phyloP scores from a whole-genome alignment of 352 stramenopile genomes.

The Pseudoperonospora humuli region DNA sequence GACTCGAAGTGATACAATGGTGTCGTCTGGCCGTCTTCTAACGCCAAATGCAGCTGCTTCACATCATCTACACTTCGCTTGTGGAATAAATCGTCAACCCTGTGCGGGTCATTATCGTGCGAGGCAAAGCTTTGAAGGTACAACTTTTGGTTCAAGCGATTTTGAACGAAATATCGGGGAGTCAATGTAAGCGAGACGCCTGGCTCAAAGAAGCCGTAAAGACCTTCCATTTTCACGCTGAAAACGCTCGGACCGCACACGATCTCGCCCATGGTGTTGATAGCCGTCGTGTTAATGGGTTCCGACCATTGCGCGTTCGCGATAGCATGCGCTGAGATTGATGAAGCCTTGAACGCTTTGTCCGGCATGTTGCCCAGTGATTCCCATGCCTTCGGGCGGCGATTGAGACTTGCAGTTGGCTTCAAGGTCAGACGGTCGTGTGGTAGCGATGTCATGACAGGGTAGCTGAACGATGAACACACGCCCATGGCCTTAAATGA shows the following conservation, averaged over 20 bases:
- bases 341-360: constrained; percentile 35
- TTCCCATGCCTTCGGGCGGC: constrained; percentile 51
- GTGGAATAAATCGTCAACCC: constrained; percentile 62
- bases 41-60: constrained; percentile 35
- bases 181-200: constrained; percentile 70
- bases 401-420: constrained; percentile 34
- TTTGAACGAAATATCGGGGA: constrained; percentile 79
- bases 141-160: constrained; percentile 71
- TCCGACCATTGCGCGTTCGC: constrained; percentile 68
- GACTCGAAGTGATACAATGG: constrained; percentile 73
- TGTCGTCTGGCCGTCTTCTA: constrained; percentile 56
- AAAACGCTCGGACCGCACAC: constrained; percentile 69
- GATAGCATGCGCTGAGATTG: constrained; percentile 55
- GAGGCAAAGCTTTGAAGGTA: constrained; percentile 67
- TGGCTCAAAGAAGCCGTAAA: constrained; percentile 75
- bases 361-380: constrained; percentile 45
- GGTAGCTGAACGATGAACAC: constrained; percentile 46
- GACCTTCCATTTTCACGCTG: constrained; percentile 70
- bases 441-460: constrained; percentile 47
- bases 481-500: constrained; percentile 37
- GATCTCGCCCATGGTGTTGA: constrained; percentile 80
- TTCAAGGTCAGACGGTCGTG: constrained; percentile 70
- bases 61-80: constrained; percentile 59
- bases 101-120: constrained; percentile 50
- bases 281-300: constrained; percentile 74